Percentiles rank a stretch among this genome's conserved stretches.
Conservation (phyloP, 1,139 yeast genomes). For the Kazachstania sp. region DNA sequence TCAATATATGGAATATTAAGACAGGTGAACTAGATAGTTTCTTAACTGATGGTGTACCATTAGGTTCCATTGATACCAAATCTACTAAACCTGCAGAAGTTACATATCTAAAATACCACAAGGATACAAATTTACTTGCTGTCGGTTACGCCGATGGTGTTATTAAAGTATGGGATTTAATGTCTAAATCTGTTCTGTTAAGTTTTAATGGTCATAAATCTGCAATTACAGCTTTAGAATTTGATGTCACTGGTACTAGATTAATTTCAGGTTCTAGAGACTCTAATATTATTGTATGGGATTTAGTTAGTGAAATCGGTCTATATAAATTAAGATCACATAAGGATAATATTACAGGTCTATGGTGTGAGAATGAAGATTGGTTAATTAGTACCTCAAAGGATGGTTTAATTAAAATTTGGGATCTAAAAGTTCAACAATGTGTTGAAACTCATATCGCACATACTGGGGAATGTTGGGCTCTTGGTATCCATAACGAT, state of each 20-base stretch:
- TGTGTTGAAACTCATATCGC: constrained; percentile 94
- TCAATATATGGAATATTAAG: constrained; percentile 84
- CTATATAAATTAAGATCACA: constrained; percentile 81
- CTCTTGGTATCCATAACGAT: constrained; percentile 44
- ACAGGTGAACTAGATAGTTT: constrained; percentile 64
- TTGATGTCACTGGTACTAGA: constrained; percentile 77
- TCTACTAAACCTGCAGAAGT: constrained; percentile 55
- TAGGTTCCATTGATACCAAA: constrained; percentile 65
- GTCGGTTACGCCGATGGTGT: constrained; percentile 87
- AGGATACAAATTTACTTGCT: constrained; percentile 62
- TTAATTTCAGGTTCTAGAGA: constrained; percentile 82
- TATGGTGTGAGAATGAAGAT: constrained; percentile 48
- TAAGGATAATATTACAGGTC: constrained; percentile 78
- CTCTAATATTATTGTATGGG: constrained; percentile 84
- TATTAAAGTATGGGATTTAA: constrained; percentile 85
- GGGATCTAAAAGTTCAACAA: constrained; percentile 88
- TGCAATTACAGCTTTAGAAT: constrained; percentile 55
- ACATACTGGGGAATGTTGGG: constrained; percentile 90
- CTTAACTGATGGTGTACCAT: constrained; percentile 58
- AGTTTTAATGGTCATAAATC: constrained; percentile 84
- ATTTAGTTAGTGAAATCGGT: constrained; percentile 86
- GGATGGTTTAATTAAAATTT: constrained; percentile 82
- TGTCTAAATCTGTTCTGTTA: constrained; percentile 67
- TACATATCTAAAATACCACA: constrained; percentile 50
- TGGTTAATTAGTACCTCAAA: constrained; percentile 72